These are phyloP conservation scores for Cicer yamashitae DNA, from an alignment of 306 rosid genomes.

Conservation along the genomic window DNA sequence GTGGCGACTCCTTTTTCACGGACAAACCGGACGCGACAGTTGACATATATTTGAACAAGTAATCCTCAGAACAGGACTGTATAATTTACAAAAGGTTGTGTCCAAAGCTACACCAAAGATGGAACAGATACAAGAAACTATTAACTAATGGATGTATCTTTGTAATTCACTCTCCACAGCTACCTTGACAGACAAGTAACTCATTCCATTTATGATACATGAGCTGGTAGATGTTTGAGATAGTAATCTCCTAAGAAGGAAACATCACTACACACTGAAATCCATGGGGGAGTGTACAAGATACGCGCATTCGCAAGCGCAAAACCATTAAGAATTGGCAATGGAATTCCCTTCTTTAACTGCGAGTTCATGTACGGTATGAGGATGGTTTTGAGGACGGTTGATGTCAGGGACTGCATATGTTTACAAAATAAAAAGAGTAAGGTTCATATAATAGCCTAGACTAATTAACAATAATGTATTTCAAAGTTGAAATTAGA, in stretches of 20 bases:
- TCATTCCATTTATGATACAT: slow-evolving; percentile 31
- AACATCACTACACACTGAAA: slow-evolving; percentile 64
- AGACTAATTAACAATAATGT: slow-evolving; percentile 2
- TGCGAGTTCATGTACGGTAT: slow-evolving; percentile 64
- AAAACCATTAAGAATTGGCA: slow-evolving; percentile 70
- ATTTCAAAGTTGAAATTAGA: slow-evolving; percentile 19
- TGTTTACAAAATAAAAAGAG: slow-evolving; percentile 25
- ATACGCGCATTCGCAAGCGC: slow-evolving; percentile 59
- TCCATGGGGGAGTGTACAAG: slow-evolving; percentile 56
- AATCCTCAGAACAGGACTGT: no score
- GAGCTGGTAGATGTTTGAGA: slow-evolving; percentile 37
- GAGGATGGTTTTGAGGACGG: slow-evolving; percentile 56
- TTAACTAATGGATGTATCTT: not conserved
- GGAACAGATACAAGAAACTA: no score
- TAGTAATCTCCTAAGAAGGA: slow-evolving; percentile 43
- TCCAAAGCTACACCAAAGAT: no score
- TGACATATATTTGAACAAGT: no score
- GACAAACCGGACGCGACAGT: no score
- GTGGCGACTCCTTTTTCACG: no score
- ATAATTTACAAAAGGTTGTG: no score
- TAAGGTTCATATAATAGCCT: slow-evolving; percentile 14
- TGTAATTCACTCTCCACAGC: slow-evolving; percentile 28
- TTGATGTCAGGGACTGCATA: slow-evolving; percentile 64
- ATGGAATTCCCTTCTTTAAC: slow-evolving; percentile 64
- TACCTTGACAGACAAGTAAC: not conserved